Evolutionary conservation across 805 yeast genomes (phyloP).

Genomic region (Ogataea kodamae): DNA sequence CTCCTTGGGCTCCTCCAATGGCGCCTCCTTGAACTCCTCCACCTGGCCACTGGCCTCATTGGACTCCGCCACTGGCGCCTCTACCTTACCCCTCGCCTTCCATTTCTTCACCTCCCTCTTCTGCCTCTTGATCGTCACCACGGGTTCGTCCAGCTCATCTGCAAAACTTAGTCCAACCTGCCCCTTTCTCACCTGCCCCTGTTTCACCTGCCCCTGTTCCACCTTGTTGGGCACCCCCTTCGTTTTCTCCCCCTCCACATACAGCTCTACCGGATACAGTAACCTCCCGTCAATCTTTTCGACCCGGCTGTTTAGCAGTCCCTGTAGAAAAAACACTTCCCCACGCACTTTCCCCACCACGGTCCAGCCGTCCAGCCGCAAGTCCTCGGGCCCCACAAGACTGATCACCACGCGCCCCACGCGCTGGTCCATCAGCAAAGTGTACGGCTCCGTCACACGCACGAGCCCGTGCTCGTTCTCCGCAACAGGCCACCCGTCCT

Average conservation of each 20-base stretch:
- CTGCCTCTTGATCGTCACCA: slow-evolving; percentile 49
- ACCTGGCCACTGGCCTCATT: not conserved
- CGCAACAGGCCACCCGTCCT: not conserved
- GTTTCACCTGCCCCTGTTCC: not conserved
- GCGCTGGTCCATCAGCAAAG: slow-evolving; percentile 10
- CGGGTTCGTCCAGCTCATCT: slow-evolving; percentile 30
- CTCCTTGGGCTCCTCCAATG: slow-evolving; percentile 1
- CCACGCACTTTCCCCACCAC: slow-evolving; percentile 15
- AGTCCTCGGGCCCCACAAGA: slow-evolving; percentile 5
- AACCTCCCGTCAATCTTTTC: slow-evolving; percentile 10
- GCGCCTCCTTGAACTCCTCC: not conserved
- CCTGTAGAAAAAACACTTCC: slow-evolving; percentile 16
- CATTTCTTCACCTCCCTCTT: slow-evolving; percentile 37
- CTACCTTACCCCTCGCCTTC: slow-evolving; percentile 2
- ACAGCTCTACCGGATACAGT: slow-evolving; percentile 12
- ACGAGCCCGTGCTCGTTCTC: slow-evolving; percentile 11
- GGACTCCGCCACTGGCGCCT: not conserved
- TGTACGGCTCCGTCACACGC: slow-evolving; percentile 13
- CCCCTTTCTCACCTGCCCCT: slow-evolving; percentile 1
- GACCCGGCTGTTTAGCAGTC: slow-evolving; percentile 6
- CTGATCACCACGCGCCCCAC: slow-evolving; percentile 12
- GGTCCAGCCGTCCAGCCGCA: slow-evolving; percentile 16
- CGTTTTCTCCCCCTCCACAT: slow-evolving; percentile 8
- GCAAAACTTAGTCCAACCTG: slow-evolving; percentile 14
- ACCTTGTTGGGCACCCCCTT: slow-evolving; percentile 5